Percentiles rank a stretch among this genome's conserved stretches.
Evolutionary conservation across 2,329 filamentous ascomycete genomes (phyloP).

Genomic region (Diaporthe sp.): DNA sequence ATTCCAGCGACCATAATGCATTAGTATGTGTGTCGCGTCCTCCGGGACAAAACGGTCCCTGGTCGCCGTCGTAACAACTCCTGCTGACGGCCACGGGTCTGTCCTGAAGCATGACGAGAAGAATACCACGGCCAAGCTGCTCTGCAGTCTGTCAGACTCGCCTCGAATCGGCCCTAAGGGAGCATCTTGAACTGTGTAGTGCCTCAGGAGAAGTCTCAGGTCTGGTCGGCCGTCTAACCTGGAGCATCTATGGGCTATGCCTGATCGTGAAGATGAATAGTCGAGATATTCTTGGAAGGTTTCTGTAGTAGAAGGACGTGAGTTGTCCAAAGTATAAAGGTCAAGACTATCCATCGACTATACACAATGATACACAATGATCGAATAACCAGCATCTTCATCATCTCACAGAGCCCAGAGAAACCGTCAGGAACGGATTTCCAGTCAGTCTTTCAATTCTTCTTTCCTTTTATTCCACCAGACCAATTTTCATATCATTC

Average conservation of each 20-base stretch:
- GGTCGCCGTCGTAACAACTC: neutral
- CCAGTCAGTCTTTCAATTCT: neutral
- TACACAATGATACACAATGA: too few relatives aligned
- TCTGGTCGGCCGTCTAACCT: neutral
- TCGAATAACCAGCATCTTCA: neutral
- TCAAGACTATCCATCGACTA: neutral
- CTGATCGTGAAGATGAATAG: neutral
- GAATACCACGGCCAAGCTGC: neutral
- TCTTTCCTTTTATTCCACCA: neutral
- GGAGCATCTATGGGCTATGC: neutral
- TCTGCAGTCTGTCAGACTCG: neutral
- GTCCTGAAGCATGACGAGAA: neutral
- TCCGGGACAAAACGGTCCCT: neutral
- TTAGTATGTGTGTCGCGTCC: neutral
- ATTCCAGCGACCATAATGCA: neutral
- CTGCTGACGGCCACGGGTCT: neutral
- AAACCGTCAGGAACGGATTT: conserved; percentile 1
- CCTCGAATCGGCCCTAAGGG: neutral
- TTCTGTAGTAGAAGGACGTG: neutral
- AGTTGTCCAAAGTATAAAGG: neutral
- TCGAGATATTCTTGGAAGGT: neutral
- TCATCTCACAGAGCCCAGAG: neutral
- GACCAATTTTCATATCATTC: neutral
- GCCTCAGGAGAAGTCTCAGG: neutral
- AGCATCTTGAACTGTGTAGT: neutral